Conservation (phyloP, 495 filamentous ascomycete species). For the Aspergillus sparsus region DNA sequence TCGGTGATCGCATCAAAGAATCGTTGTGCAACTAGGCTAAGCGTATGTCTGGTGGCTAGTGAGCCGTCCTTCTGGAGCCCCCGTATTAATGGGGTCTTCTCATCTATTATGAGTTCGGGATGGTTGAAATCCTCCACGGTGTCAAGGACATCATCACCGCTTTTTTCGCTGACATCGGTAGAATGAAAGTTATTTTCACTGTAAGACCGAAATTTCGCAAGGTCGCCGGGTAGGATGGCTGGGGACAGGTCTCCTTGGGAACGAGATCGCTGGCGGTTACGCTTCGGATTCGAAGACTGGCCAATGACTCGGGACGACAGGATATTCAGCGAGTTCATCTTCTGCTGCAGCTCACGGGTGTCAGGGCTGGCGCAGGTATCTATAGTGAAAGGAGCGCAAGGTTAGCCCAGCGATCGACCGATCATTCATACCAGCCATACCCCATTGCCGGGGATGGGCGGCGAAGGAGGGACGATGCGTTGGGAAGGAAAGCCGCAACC, state of each 20-base stretch:
- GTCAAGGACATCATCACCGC: conserved; percentile 33
- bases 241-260: conserved; percentile 60
- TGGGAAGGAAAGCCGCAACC: neutral
- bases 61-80: conserved; percentile 49
- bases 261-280: conserved; percentile 61
- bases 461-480: conserved; percentile 19
- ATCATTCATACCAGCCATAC: neutral
- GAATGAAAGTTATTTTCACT: conserved; percentile 44
- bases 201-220: conserved; percentile 51
- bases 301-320: conserved; percentile 84
- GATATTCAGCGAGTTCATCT: conserved; percentile 98
- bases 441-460: conserved; percentile 13
- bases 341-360: conserved; percentile 60
- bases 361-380: conserved; percentile 44
- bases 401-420: conserved; percentile 25
- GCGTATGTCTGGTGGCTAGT: conserved; percentile 56
- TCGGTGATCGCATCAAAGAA: conserved; percentile 61
- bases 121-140: conserved; percentile 32
- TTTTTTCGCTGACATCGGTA: conserved; percentile 34
- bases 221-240: conserved; percentile 43
- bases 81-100: conserved; percentile 65
- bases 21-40: conserved; percentile 43
- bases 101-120: conserved; percentile 50
- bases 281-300: conserved; percentile 51
- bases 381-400: conserved; percentile 26